Evolutionary conservation across 768 basidiomycete species (phyloP).

Genomic region (Mycena haematopus): DNA sequence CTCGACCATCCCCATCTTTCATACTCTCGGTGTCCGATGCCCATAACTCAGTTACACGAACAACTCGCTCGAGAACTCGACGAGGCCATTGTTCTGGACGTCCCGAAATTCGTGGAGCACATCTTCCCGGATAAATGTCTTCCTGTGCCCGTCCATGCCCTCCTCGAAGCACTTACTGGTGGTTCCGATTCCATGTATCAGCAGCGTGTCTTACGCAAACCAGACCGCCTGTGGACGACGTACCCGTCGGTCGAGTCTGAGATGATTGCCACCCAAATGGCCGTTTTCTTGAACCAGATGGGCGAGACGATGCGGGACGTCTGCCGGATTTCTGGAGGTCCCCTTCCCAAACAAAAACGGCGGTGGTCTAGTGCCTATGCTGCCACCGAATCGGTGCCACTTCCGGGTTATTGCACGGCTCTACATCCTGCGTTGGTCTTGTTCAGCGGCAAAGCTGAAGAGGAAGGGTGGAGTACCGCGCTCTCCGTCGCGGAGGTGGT

Average conservation of each 20-base stretch:
- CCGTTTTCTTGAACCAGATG: constrained; percentile 11
- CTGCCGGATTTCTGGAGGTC: constrained; percentile 1
- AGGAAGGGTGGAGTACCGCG: constrained; percentile 8
- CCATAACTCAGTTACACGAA: constrained; percentile 3
- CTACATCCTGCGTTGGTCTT: constrained; percentile 12
- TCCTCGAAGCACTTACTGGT: constrained; percentile 10
- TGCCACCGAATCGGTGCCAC: background rate
- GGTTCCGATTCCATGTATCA: constrained; percentile 9
- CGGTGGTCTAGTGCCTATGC: constrained; percentile 12
- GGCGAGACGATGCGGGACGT: constrained; percentile 10
- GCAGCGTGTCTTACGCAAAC: background rate
- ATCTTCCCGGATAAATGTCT: constrained; percentile 17
- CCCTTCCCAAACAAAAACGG: constrained; percentile 12
- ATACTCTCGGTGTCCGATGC: constrained; percentile 1
- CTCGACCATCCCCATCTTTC: background rate
- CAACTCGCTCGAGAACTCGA: constrained; percentile 2
- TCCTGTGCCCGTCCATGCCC: constrained; percentile 2
- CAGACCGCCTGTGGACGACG: constrained; percentile 8
- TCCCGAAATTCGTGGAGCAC: constrained; percentile 10
- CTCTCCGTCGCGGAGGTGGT: constrained; percentile 5
- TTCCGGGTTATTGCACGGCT: background rate
- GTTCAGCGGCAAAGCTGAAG: constrained; percentile 15
- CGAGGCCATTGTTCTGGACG: constrained; percentile 4
- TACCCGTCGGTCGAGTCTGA: background rate
- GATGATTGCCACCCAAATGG: constrained; percentile 3